Conservation (phyloP, 2,329 filamentous ascomycete genomes). For the Fonsecaea multimorphosa region DNA sequence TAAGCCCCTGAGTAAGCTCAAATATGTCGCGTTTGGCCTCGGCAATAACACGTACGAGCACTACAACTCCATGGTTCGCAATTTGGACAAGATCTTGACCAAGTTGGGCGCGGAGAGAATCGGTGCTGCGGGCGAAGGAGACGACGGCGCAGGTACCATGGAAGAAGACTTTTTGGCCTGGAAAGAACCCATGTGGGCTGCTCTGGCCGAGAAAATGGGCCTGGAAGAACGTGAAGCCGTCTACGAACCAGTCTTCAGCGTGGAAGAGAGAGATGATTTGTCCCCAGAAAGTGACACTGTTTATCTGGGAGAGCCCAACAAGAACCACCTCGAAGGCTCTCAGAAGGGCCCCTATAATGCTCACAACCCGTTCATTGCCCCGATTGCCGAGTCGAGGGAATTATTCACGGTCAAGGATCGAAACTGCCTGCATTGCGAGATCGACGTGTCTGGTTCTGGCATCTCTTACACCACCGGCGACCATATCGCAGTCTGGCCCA, state of each 20-base stretch:
- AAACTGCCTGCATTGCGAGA: slow-evolving; percentile 96
- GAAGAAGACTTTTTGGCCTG: slow-evolving; percentile 98
- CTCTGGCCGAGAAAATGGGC: slow-evolving; percentile 79
- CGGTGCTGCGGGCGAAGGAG: slow-evolving; percentile 88
- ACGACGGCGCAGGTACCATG: slow-evolving; percentile 98
- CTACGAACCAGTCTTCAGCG: slow-evolving; percentile 89
- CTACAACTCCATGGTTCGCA: slow-evolving; percentile 98
- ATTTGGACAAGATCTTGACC: slow-evolving; percentile 79
- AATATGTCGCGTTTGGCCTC: slow-evolving; percentile 93
- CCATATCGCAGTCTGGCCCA: slow-evolving; percentile 96
- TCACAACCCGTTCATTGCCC: slow-evolving; percentile 96
- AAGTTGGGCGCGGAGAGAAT: slow-evolving; percentile 85
- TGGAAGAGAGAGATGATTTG: slow-evolving; percentile 76
- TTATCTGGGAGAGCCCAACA: slow-evolving; percentile 95
- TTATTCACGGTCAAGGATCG: slow-evolving; percentile 86
- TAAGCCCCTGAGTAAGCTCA: slow-evolving; percentile 78
- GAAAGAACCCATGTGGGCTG: slow-evolving; percentile 99
- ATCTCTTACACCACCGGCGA: slow-evolving; percentile 95
- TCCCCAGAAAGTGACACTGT: slow-evolving; percentile 78
- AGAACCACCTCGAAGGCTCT: slow-evolving; percentile 85
- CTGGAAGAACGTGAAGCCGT: slow-evolving; percentile 94
- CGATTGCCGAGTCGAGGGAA: slow-evolving; percentile 88
- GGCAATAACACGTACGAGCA: slow-evolving; percentile 99
- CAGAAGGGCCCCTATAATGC: slow-evolving; percentile 91
- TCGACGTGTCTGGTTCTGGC: slow-evolving; percentile 88